A percentile compares a stretch with the other conserved stretches of the same genome.
phyloP scores from a whole-genome alignment of 73 alveolate genomes.

The Breviolum minutum region DNA sequence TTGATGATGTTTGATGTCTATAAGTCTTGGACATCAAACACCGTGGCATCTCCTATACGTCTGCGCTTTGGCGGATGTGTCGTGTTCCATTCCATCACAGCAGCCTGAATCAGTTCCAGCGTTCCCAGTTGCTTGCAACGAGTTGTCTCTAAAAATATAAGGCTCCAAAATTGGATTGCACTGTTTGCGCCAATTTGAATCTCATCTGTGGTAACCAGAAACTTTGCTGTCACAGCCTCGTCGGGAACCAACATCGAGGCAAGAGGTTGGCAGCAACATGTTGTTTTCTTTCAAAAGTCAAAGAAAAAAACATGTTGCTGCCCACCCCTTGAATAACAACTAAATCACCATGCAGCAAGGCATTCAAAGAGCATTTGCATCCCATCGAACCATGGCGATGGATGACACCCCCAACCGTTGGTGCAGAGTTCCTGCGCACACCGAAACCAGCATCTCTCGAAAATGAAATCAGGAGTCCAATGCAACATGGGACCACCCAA shows the following conservation, averaged over 20 bases:
- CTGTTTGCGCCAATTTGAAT: not conserved
- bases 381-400: not conserved
- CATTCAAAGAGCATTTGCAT: not conserved
- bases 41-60: no score
- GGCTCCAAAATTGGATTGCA: not conserved
- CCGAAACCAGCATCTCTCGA: not conserved
- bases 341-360: not conserved
- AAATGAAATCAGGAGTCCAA: not conserved
- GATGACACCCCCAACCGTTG: not conserved
- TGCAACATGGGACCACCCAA: constrained; percentile 13
- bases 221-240: not conserved
- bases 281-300: no score
- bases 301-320: not conserved
- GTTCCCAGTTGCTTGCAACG: constrained; percentile 6
- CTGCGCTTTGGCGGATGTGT: no score
- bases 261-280: no score
- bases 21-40: no score
- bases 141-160: not conserved
- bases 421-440: not conserved
- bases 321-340: not conserved
- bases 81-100: not conserved
- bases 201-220: not conserved
- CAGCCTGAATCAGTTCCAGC: not conserved
- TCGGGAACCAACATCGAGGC: not conserved
- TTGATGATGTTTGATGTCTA: no score